Conservation (phyloP, 768 basidiomycete genomes). For the Mrakia hoshinonis region DNA sequence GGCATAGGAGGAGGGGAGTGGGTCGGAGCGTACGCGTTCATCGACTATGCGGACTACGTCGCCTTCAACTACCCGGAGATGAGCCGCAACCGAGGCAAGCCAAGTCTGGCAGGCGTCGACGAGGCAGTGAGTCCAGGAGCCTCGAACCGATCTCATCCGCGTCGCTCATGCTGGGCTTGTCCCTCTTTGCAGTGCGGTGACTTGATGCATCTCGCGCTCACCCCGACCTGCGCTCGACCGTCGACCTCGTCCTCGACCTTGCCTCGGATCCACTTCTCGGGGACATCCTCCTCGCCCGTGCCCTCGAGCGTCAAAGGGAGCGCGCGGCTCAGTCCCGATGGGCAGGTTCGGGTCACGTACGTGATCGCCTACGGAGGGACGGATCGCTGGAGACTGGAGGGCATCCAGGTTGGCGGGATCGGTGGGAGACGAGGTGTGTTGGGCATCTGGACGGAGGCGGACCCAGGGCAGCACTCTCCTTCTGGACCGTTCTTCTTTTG, state of each 20-base stretch:
- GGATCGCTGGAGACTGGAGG: slow-evolving; percentile 38
- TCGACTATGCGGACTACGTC: slow-evolving; percentile 33
- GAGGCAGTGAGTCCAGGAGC: slow-evolving; percentile 25
- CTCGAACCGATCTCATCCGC: neutral
- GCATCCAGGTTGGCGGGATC: slow-evolving; percentile 38
- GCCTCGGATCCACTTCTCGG: slow-evolving; percentile 27
- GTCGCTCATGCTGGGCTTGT: neutral
- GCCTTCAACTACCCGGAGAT: slow-evolving; percentile 31
- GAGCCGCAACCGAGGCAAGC: neutral
- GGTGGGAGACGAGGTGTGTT: slow-evolving; percentile 37
- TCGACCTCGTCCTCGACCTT: slow-evolving; percentile 25
- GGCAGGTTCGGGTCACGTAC: slow-evolving; percentile 39
- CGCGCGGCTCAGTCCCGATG: slow-evolving; percentile 36
- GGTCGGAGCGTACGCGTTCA: slow-evolving; percentile 40
- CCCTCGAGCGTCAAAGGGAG: slow-evolving; percentile 30
- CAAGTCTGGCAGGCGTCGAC: neutral
- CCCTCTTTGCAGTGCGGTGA: slow-evolving; percentile 36
- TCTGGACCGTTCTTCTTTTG: neutral
- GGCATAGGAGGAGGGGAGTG: slow-evolving; percentile 35
- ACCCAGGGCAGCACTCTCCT: neutral
- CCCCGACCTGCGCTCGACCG: neutral
- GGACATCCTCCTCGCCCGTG: neutral
- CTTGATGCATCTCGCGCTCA: neutral
- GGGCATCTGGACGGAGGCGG: neutral
- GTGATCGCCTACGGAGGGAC: slow-evolving; percentile 38